A percentile compares a stretch with the other conserved stretches of the same genome.
Evolutionary conservation across 768 basidiomycete genomes (phyloP).

Genomic region (Chalciporus piperatus): DNA sequence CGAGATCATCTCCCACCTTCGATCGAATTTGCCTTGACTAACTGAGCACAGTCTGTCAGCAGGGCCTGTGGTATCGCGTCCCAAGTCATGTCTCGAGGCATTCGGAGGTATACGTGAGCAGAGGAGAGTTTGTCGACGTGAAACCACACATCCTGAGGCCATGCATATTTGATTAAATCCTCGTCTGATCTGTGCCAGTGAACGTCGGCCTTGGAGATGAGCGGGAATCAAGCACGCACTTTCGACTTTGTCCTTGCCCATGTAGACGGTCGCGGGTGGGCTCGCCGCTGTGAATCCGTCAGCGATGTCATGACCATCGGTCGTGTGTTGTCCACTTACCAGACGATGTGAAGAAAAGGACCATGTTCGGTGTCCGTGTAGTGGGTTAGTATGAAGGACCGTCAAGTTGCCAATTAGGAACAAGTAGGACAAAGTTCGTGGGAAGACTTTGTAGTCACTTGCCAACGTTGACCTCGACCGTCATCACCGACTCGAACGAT

Average conservation of each 20-base stretch:
- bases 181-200: constrained; percentile 63
- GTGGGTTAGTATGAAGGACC: neutral
- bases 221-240: constrained; percentile 48
- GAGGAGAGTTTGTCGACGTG: constrained; percentile 98
- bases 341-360: constrained; percentile 60
- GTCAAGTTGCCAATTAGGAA: too few species aligned
- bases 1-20: constrained; percentile 51
- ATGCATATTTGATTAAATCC: constrained; percentile 89
- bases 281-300: constrained; percentile 41
- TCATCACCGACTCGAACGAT: neutral
- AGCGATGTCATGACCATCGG: neutral
- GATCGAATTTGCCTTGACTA: constrained; percentile 97
- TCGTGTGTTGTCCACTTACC: constrained; percentile 25
- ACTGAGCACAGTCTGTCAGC: constrained; percentile 83
- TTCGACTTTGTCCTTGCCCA: constrained; percentile 97
- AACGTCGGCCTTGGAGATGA: constrained; percentile 5
- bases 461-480: neutral
- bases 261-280: constrained; percentile 67
- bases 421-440: neutral
- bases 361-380: constrained; percentile 41
- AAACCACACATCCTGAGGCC: constrained; percentile 89
- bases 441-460: neutral
- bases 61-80: constrained; percentile 80
- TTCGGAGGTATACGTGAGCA: constrained; percentile 94
- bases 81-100: constrained; percentile 81